Percentiles rank a stretch among this genome's conserved stretches.
phyloP scores from a whole-genome alignment of 805 yeast genomes.

The Pichia californica region DNA sequence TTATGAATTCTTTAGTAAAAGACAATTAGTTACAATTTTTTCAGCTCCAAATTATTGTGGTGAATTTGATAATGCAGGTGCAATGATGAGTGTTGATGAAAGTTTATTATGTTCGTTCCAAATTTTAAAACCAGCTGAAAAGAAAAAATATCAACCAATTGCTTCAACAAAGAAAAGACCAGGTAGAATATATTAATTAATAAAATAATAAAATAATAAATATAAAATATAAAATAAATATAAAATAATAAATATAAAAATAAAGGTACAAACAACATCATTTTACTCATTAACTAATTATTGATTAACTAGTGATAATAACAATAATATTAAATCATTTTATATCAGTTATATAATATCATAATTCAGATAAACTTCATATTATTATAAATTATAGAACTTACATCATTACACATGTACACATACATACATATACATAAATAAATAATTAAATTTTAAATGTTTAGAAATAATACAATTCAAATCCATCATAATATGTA shows the following conservation, averaged over 20 bases:
- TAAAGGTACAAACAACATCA: no score
- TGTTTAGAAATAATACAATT: no score
- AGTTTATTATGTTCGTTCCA: constrained; percentile 92
- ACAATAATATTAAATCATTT: no score
- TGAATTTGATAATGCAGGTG: constrained; percentile 98
- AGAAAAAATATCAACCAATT: constrained; percentile 54
- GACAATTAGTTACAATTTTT: constrained; percentile 92
- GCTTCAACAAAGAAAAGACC: constrained; percentile 9
- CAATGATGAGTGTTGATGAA: constrained; percentile 99
- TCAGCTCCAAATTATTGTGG: constrained; percentile 99
- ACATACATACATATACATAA: no score
- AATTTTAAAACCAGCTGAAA: constrained; percentile 96
- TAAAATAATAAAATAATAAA: neutral
- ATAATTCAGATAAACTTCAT: no score
- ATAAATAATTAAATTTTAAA: no score
- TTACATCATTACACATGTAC: no score
- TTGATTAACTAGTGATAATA: no score
- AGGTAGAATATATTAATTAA: constrained; percentile 10
- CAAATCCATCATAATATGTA: no score
- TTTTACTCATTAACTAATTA: no score
- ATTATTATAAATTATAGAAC: no score
- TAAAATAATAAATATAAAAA: neutral
- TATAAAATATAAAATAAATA: neutral
- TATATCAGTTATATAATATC: no score
- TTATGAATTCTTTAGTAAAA: constrained; percentile 91